Base-by-base conservation (phyloP, 2,329 filamentous ascomycete genomes). In the Pseudohalonectria lignicola region DNA sequence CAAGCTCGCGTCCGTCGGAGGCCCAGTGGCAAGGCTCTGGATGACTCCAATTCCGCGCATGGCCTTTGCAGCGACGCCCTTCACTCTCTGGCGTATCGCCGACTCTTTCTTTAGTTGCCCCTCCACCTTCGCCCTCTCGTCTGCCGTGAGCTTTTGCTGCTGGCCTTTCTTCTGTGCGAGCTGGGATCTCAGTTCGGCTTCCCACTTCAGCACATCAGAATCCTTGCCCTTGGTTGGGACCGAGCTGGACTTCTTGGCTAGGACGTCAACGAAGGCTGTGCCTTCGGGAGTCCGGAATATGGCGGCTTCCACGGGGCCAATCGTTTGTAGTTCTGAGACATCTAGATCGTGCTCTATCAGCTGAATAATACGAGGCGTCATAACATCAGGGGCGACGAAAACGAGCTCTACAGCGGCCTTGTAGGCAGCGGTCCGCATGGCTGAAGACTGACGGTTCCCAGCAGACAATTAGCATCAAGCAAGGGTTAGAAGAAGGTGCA, bases 161-260 rank as follows among this genome's bases (percentile, higher is more conserved):
- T 84, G 76, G 1, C 90, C 90, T 58, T 90, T 94, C 66, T 96
- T 98, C 54, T 85, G 73, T n/a, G 88, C 87, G 30, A 98, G 62
- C 50, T 95, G 86, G 29, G 77, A 72, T 41, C 88, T 74, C 7
- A 98, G 69, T 46, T 98, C 92, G 55, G 90, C 83, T 59, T 98
- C 92, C 92, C 93, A 98, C 59, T 94, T 95, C 30, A 95, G 61
- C 2, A 86, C 93, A 49, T 98, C 86, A 50, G 95, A 94, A 55
- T 96, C 92, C 56, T 94, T 95, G 35, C 86, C 94, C 62, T 94
- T 96, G 60, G 87, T 82, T 3, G 86, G 78, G 2, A 82, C 63
- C 28, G 69, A 65, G 43, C 75, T 75, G 41, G 78, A 66, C 55
- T 94, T 94, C 54, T 86, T 88, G 25, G 82, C 85, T 5, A 98